A percentile compares a stretch with the other conserved stretches of the same genome.
phyloP scores from a whole-genome alignment of 768 basidiomycete genomes.

The Podaxis sp. region DNA sequence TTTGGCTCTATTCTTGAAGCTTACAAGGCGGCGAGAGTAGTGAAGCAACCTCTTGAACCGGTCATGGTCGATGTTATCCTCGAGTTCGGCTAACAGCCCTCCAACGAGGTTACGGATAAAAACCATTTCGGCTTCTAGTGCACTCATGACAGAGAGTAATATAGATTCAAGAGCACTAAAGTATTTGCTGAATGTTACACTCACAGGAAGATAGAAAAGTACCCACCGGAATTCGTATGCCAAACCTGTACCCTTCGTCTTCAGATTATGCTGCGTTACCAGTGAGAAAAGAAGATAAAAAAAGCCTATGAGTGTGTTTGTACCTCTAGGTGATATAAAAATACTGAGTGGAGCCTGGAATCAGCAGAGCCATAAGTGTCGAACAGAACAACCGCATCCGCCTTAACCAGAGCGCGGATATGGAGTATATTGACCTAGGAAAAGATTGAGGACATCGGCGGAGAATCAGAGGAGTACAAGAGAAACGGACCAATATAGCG shows the following conservation, averaged over 20 bases:
- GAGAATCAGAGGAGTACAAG: neutral
- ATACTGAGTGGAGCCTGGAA: conserved; percentile 82
- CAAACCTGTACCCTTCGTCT: conserved; percentile 60
- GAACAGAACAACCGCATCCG: conserved; percentile 88
- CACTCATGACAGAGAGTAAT: conserved; percentile 85
- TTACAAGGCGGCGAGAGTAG: conserved; percentile 83
- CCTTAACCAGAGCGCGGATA: conserved; percentile 92
- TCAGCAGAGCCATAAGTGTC: conserved; percentile 89
- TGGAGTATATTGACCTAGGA: conserved; percentile 87
- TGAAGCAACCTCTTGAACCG: conserved; percentile 90
- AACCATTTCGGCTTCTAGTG: conserved; percentile 94
- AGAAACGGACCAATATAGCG: conserved; percentile 71
- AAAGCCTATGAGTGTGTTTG: conserved; percentile 14
- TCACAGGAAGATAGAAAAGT: conserved; percentile 1
- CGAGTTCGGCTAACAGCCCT: conserved; percentile 86
- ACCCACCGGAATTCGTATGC: conserved; percentile 87
- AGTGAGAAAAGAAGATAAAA: conserved; percentile 9
- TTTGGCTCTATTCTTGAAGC: conserved; percentile 89
- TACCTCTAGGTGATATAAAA: conserved; percentile 86
- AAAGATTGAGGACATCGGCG: conserved; percentile 12
- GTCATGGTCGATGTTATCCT: conserved; percentile 94
- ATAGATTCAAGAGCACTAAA: conserved; percentile 89
- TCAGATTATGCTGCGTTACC: conserved; percentile 70
- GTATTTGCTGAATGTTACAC: neutral
- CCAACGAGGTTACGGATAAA: conserved; percentile 91